Evolutionary conservation across 805 yeast genomes (phyloP), one percentile per base, ranked within the genome.

Genomic region (Jamesozyma hellenica): DNA sequence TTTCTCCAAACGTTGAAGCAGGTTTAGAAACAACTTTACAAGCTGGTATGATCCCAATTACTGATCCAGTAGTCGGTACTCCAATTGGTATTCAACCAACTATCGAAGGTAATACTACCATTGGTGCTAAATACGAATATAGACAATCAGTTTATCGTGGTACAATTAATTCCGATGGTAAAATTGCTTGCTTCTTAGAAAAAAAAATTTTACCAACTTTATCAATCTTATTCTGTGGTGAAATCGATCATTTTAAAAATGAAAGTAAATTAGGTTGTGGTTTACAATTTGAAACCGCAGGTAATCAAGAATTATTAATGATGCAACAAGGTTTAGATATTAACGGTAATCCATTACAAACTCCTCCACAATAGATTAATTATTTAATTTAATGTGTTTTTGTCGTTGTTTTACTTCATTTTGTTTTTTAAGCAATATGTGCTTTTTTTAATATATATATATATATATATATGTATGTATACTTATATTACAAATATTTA

Each of bases 91-190:
- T 79, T 53, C 86, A 84, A 61, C 84, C 94, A 27, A 78, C 81
- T 33, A 71, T 88, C 43, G 96, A 90, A 60, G 97, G 95, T 58
- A 74, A 75, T 55, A 88, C 98, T 53, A 83, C 96, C 44, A 61
- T 90, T 42, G 98, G 96, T 67, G 95, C 95, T 55, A 92, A 90
- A 69, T 90, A 90, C 67, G 97, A 92, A 70, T 92, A 86, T 75
- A 86, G 96, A 70, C 94, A 86, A 67, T 81, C 94, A 42, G 80
- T 86, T 40, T 87, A 87, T 77, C 79, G 98, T 67, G 96, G 96
- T 58, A 94, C 88, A 65, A 59, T 92, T 46, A 96, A 87, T 67
- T 77, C 94, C 38, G 70, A 74, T 44, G 98, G 98, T 66, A 86
- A 84, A 68, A 94, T 90, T 39, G 74, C 84, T 41, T 84, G 87